Percentiles rank a stretch among this genome's conserved stretches.
phyloP scores from a whole-genome alignment of 2,329 filamentous ascomycete genomes.

The Sphaerulina vaccinii region DNA sequence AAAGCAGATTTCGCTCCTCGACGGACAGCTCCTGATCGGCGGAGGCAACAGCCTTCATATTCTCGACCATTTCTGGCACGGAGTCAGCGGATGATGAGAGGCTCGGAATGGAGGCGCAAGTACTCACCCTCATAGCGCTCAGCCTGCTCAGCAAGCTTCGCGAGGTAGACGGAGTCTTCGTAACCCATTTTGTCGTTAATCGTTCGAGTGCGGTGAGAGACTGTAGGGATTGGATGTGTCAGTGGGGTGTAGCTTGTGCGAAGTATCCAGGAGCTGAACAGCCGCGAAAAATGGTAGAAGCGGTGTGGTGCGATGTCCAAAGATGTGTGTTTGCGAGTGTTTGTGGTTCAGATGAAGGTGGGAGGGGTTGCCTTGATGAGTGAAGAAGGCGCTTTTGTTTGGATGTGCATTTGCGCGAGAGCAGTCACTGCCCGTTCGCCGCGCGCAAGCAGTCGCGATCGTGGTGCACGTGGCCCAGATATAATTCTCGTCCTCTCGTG shows the following conservation, averaged over 20 bases:
- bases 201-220: slow-evolving; percentile 4
- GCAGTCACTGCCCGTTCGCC: not conserved
- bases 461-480: not conserved
- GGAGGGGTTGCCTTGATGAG: too few species aligned
- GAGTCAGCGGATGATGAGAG: slow-evolving; percentile 40
- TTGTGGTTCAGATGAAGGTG: too few species aligned
- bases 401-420: slow-evolving; percentile 4
- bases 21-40: slow-evolving; percentile 67
- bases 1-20: slow-evolving; percentile 96
- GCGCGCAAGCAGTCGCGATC: not conserved
- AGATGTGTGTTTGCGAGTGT: not conserved
- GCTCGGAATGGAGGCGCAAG: slow-evolving; percentile 1
- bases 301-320: not conserved
- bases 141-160: slow-evolving; percentile 99
- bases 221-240: slow-evolving; percentile 5
- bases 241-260: slow-evolving; percentile 2
- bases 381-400: not conserved
- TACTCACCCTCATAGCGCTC: slow-evolving; percentile 95
- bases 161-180: slow-evolving; percentile 98
- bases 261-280: slow-evolving; percentile 1
- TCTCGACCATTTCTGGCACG: slow-evolving; percentile 93
- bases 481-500: not conserved
- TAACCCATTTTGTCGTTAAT: slow-evolving; percentile 72
- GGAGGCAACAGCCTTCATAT: slow-evolving; percentile 98
- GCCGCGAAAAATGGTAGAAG: slow-evolving; percentile 5